Conservation (phyloP, 108 stramenopile genomes). For the Cyclotella sp. region DNA sequence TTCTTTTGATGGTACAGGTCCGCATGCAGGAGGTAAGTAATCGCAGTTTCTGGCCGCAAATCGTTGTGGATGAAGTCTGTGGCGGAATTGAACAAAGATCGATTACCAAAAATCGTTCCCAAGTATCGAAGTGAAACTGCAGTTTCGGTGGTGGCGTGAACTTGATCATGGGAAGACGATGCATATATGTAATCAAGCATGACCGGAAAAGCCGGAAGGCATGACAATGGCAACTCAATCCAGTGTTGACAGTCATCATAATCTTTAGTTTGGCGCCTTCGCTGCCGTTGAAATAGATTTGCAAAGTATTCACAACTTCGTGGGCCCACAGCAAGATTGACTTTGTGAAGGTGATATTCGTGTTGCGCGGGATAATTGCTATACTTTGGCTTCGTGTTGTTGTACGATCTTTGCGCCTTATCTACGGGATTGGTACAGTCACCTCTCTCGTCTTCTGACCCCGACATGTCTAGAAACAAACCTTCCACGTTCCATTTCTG, state of each 20-base stretch:
- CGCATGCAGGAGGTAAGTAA: constrained; percentile 40
- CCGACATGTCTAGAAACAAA: constrained; percentile 44
- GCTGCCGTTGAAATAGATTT: constrained; percentile 33
- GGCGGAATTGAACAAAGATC: constrained; percentile 39
- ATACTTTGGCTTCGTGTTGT: background rate
- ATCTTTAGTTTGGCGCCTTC: background rate
- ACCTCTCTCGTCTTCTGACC: constrained; percentile 29
- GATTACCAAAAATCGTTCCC: constrained; percentile 38
- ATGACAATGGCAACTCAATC: constrained; percentile 40
- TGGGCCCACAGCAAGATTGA: constrained; percentile 60
- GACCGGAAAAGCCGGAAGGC: constrained; percentile 37
- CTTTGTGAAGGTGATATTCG: constrained; percentile 60
- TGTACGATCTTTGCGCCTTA: background rate
- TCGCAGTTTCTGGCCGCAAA: constrained; percentile 34
- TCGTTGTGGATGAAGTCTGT: constrained; percentile 46
- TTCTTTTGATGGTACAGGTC: constrained; percentile 46
- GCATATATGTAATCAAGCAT: constrained; percentile 47
- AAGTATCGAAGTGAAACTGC: constrained; percentile 46
- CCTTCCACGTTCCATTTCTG: constrained; percentile 51
- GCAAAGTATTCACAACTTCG: constrained; percentile 63
- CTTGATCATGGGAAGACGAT: constrained; percentile 19
- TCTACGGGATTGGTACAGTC: constrained; percentile 2
- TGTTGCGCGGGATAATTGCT: constrained; percentile 12
- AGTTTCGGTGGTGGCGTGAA: constrained; percentile 40
- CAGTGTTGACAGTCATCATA: constrained; percentile 21